Percentiles rank a stretch among this genome's conserved stretches.
These are phyloP conservation scores for Cryptosporidium canis DNA, from an alignment of 169 alveolate species.

Conservation along the genomic window DNA sequence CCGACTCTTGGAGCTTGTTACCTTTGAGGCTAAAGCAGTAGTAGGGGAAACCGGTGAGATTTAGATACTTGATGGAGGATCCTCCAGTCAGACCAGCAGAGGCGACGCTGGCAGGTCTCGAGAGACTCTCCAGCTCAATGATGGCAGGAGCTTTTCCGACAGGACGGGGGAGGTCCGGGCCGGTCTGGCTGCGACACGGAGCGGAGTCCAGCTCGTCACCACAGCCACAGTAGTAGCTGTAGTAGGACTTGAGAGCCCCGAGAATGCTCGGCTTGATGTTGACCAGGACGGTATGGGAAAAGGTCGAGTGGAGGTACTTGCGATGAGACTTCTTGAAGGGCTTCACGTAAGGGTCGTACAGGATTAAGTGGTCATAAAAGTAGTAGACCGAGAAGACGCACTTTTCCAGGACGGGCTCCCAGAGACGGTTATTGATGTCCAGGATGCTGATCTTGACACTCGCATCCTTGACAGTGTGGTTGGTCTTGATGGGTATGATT, in stretches of 20 bases:
- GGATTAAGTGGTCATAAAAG: slow-evolving; percentile 51
- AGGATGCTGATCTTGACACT: slow-evolving; percentile 3
- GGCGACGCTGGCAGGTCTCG: not conserved
- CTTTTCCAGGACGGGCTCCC: slow-evolving; percentile 56
- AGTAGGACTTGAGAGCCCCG: not conserved
- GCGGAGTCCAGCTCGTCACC: not conserved
- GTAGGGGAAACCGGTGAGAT: slow-evolving; percentile 55
- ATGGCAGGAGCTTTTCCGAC: no score
- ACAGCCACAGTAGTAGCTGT: not conserved
- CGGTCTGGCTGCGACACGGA: not conserved
- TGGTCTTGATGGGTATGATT: slow-evolving; percentile 43
- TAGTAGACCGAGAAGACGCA: slow-evolving; percentile 42
- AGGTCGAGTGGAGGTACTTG: slow-evolving; percentile 52
- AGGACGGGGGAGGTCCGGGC: no score
- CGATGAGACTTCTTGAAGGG: slow-evolving; percentile 32
- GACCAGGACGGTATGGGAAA: slow-evolving; percentile 18
- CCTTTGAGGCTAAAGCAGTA: slow-evolving; percentile 18
- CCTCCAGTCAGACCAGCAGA: not conserved
- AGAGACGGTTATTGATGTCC: slow-evolving; percentile 32
- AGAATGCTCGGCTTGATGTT: slow-evolving; percentile 47
- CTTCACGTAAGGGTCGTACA: slow-evolving; percentile 58
- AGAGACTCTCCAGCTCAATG: not conserved
- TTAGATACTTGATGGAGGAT: not conserved
- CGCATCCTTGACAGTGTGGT: slow-evolving; percentile 36
- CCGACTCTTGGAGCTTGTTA: not conserved